Evolutionary conservation across 345 rosid species (phyloP), one percentile per base, ranked within the genome.

Genomic region (Eucalyptus camaldulensis): DNA sequence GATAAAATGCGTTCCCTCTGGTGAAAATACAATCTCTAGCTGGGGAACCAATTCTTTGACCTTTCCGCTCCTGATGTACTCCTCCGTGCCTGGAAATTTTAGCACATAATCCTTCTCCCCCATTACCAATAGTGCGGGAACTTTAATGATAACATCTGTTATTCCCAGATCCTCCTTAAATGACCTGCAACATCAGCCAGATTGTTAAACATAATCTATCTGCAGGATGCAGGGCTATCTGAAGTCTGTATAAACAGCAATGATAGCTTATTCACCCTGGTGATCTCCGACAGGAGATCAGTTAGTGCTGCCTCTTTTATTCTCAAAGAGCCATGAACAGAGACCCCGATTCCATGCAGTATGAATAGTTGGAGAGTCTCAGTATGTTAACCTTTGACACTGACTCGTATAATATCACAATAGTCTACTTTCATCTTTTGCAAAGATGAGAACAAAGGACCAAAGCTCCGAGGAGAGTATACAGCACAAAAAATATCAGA

Each of bases 81-180:
- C 94, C 76, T 93, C 95, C 86, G 88, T 92, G 81, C 95, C 95
- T 3, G 94, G 94, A 89, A 95, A 94, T 76, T 91, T 91, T 8
- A 94, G 88, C 83, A 89, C 86, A 88, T 93, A 94, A 87, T 95
- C 97, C 91, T 92, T 91, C 33, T 90, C 91, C 3, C 95, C 97
- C 93, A 93, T 91, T 86, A 95, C 92, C 58, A 95, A 88, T 24
- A 94, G 88, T 3, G 93, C 93, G 11, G 96, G 94, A 67, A 85
- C 92, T 89, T 91, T 89, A 58, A 94, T 90, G n/a, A 49, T 80
- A 5, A 88, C 86, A 86, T 93, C 93, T 58, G 89, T 19, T 72
- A 90, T 19, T 86, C 62, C 43, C 45, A 56, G 53, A 13, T 86
- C 83, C 31, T 87, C 87, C 80, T 85, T 54, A 40, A 89, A 54